Conservation (phyloP, 768 basidiomycete genomes). For the Boletus tomentosulus region DNA sequence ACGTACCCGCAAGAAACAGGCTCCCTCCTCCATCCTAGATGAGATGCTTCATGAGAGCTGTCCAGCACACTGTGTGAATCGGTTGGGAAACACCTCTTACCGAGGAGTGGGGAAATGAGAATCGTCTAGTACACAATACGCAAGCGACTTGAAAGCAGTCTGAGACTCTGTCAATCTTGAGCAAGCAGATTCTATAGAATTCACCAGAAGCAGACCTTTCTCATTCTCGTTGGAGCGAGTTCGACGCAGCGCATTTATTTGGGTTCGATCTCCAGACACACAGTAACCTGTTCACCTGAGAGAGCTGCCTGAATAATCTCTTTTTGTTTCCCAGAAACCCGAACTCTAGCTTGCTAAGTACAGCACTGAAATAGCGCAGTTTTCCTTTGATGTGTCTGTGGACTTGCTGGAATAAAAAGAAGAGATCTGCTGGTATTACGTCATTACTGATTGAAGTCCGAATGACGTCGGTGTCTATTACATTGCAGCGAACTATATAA, state of each 20-base stretch:
- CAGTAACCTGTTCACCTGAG: slow-evolving; percentile 38
- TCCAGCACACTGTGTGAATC: no score
- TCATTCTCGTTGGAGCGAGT: slow-evolving; percentile 85
- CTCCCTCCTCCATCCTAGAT: no score
- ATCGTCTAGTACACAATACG: slow-evolving; percentile 45
- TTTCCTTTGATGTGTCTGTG: no score
- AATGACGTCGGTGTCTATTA: no score
- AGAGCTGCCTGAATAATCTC: slow-evolving; percentile 71
- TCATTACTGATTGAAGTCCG: no score
- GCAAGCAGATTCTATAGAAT: neutral
- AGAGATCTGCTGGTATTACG: no score
- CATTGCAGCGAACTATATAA: no score
- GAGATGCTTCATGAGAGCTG: no score
- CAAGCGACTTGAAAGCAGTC: slow-evolving; percentile 81
- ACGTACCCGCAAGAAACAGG: no score
- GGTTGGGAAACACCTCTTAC: no score
- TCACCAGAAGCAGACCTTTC: slow-evolving; percentile 51
- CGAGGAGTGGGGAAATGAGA: no score
- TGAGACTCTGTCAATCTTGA: slow-evolving; percentile 50
- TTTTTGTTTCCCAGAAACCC: slow-evolving; percentile 64
- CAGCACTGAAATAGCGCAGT: neutral
- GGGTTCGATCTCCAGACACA: neutral
- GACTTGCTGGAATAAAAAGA: no score
- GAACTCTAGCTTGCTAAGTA: slow-evolving; percentile 48
- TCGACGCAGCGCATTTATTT: slow-evolving; percentile 38